Conservation (phyloP, 2,329 filamentous ascomycete species). For the Balansia obtecta region DNA sequence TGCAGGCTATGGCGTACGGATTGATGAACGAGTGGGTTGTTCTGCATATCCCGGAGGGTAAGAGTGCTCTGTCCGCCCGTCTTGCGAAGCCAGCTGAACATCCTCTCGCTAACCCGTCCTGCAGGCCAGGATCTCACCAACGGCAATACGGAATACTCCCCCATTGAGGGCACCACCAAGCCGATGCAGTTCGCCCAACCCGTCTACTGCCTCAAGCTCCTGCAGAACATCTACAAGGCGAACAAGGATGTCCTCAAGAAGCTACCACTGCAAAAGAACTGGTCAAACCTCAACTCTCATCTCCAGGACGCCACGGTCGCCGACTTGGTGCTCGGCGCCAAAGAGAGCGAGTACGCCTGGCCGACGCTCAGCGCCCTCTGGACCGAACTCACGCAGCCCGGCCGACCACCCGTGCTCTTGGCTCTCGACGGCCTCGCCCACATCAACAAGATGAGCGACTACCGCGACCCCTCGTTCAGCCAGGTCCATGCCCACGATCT, state of each 20-base stretch:
- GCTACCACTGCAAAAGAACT: constrained; percentile 31
- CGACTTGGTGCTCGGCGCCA: constrained; percentile 56
- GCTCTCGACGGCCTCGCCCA: constrained; percentile 68
- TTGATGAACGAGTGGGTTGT: constrained; percentile 81
- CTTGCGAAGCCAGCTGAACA: too few relatives aligned
- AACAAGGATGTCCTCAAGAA: constrained; percentile 53
- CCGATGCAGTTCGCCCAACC: constrained; percentile 63
- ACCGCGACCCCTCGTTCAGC: constrained; percentile 58
- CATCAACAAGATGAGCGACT: constrained; percentile 67
- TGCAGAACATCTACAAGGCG: constrained; percentile 59
- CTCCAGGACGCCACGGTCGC: constrained; percentile 49
- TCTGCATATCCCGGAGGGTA: constrained; percentile 81
- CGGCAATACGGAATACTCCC: constrained; percentile 68
- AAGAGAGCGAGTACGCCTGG: constrained; percentile 69
- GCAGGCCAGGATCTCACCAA: constrained; percentile 66
- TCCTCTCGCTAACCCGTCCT: neutral
- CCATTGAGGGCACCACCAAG: constrained; percentile 44
- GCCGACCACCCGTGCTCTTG: constrained; percentile 53
- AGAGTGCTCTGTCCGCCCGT: constrained; percentile 11
- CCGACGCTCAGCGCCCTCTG: constrained; percentile 69
- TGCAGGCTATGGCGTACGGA: constrained; percentile 74
- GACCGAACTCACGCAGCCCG: constrained; percentile 54
- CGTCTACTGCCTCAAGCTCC: constrained; percentile 60
- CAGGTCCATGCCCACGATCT: constrained; percentile 81
- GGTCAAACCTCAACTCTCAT: constrained; percentile 26